Conservation (phyloP, 805 yeast species). For the Nakazawaea molendinolei region DNA sequence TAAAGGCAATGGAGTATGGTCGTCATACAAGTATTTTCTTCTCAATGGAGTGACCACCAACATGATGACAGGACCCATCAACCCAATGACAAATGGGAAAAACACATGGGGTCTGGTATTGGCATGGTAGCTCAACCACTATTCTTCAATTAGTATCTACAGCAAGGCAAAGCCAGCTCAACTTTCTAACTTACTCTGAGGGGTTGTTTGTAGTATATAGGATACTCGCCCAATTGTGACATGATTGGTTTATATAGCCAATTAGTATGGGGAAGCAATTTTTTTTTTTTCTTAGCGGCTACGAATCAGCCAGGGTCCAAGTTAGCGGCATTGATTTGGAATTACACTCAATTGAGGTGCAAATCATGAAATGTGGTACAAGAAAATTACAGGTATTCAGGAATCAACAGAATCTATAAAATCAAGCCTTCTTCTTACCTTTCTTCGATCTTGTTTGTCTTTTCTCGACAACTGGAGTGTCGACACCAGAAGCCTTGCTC, state of each 20-base stretch:
- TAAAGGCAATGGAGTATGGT: conserved; percentile 59
- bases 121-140: conserved; percentile 73
- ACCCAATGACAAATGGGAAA: conserved; percentile 56
- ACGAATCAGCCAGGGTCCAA: too few species aligned
- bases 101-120: conserved; percentile 73
- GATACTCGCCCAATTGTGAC: conserved; percentile 7
- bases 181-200: conserved; percentile 49
- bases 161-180: too few species aligned
- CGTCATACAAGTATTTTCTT: conserved; percentile 58
- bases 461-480: neutral
- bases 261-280: neutral
- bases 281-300: neutral
- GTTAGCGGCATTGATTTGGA: too few species aligned
- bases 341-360: neutral
- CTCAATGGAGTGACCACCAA: conserved; percentile 58
- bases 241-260: neutral
- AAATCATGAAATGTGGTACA: neutral
- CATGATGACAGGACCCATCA: conserved; percentile 60
- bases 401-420: neutral
- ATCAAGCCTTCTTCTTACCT: conserved; percentile 5
- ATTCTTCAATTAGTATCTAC: conserved; percentile 11
- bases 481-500: conserved; percentile 4
- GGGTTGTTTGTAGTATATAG: conserved; percentile 28
- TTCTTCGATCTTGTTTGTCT: conserved; percentile 1
- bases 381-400: neutral